Percentiles rank a stretch among this genome's conserved stretches.
Evolutionary conservation across 768 basidiomycete species (phyloP).

Genomic region (Russula sp.): DNA sequence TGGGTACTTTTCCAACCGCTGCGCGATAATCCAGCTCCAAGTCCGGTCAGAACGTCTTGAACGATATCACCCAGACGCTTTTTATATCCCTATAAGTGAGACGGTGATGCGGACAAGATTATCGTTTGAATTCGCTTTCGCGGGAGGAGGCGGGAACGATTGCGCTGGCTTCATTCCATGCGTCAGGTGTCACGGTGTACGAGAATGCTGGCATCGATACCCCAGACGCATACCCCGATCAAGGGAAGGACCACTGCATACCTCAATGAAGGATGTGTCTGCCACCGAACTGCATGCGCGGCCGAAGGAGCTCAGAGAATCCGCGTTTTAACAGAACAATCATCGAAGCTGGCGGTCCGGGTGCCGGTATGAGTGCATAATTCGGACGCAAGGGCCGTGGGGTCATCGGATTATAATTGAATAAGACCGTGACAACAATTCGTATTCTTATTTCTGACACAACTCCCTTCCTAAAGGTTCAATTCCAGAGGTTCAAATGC

Average conservation of each 20-base stretch:
- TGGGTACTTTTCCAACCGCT: slow-evolving; percentile 29
- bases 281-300: slow-evolving; percentile 12
- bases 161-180: slow-evolving; percentile 14
- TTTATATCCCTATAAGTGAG: too few species aligned
- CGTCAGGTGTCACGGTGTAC: slow-evolving; percentile 16
- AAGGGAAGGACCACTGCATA: slow-evolving; percentile 10
- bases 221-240: slow-evolving; percentile 18
- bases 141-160: too few species aligned
- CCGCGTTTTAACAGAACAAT: too few species aligned
- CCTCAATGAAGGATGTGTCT: slow-evolving; percentile 17
- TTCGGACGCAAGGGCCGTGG: too few species aligned
- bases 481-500: slow-evolving; percentile 30
- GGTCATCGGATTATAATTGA: too few species aligned
- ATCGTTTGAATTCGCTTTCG: too few species aligned
- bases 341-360: not conserved
- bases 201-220: slow-evolving; percentile 6
- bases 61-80: too few species aligned
- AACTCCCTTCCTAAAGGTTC: not conserved
- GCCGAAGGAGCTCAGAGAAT: not conserved
- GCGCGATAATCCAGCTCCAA: too few species aligned
- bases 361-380: not conserved
- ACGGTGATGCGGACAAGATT: too few species aligned
- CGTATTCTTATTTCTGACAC: not conserved
- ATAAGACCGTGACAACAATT: not conserved
- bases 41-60: too few species aligned